phyloP scores from a whole-genome alignment of 345 rosid species.

The Orychophragmus violaceus region DNA sequence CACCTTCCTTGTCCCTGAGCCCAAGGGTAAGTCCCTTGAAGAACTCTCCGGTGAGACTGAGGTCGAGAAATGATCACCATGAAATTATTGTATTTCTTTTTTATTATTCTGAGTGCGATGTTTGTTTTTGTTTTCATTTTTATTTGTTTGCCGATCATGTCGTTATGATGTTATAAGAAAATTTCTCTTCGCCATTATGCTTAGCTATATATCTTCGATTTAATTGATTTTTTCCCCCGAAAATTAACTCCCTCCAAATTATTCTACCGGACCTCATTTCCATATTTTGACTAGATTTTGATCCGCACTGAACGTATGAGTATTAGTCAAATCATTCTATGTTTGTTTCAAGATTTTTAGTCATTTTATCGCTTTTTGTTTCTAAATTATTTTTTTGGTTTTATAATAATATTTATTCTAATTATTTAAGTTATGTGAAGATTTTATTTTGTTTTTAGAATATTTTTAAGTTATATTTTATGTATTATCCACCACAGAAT shows the following conservation, averaged over 20 bases:
- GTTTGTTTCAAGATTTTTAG: too few species aligned
- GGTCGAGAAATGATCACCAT: conserved; percentile 21
- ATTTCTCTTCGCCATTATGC: neutral
- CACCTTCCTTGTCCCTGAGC: conserved; percentile 54
- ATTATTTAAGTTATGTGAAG: too few species aligned
- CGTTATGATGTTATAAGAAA: neutral
- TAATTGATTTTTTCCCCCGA: neutral
- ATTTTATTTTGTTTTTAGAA: too few species aligned
- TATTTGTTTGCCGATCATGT: neutral
- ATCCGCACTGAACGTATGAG: too few species aligned
- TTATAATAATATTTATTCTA: too few species aligned
- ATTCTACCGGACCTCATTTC: too few species aligned
- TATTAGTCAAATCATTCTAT: too few species aligned
- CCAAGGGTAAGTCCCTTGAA: conserved; percentile 57
- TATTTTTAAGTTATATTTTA: too few species aligned
- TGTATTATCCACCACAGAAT: too few species aligned
- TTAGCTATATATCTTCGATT: neutral
- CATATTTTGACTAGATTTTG: too few species aligned
- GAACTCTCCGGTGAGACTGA: conserved; percentile 52
- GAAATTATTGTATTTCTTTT: neutral
- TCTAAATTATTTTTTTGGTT: too few species aligned
- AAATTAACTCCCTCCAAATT: neutral
- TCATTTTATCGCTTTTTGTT: too few species aligned
- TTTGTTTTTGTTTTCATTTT: neutral
- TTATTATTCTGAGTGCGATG: neutral